Evolutionary conservation across 225 moss, liverwort and hornwort species (phyloP).

Genomic region (Polytrichum formosum): DNA sequence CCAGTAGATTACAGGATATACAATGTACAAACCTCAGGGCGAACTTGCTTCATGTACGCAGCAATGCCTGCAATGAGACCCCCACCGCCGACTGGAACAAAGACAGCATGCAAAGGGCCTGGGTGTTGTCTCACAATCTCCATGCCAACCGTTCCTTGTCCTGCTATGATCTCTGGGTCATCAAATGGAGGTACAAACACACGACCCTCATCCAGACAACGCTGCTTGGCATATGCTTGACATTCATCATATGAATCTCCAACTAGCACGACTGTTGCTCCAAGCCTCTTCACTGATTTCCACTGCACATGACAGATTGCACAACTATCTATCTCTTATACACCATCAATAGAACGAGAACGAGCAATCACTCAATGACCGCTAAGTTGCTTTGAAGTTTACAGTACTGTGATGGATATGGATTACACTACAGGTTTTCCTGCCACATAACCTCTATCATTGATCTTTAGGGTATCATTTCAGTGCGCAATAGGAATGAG

Average conservation of each 20-base stretch:
- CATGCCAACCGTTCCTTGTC: constrained; percentile 91
- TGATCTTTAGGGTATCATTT: no score
- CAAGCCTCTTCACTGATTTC: constrained; percentile 78
- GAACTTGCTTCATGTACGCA: constrained; percentile 88
- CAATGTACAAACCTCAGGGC: constrained; percentile 49
- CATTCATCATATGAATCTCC: constrained; percentile 91
- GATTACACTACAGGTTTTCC: no score
- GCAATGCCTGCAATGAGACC: constrained; percentile 93
- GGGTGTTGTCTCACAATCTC: constrained; percentile 83
- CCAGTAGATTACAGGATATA: no score
- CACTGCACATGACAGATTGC: constrained; percentile 40
- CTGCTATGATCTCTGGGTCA: constrained; percentile 82
- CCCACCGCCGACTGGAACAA: constrained; percentile 97
- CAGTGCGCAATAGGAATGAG: no score
- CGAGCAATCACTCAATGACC: no score
- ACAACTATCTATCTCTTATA: neutral
- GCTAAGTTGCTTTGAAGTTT: no score
- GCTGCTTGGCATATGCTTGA: constrained; percentile 86
- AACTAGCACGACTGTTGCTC: constrained; percentile 80
- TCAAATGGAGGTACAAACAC: constrained; percentile 96
- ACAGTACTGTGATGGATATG: no score
- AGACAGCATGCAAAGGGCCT: constrained; percentile 80
- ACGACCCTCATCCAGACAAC: constrained; percentile 67
- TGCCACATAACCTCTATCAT: no score
- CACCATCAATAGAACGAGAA: neutral